A percentile compares a stretch with the other conserved stretches of the same genome.
These are phyloP conservation scores for Coniochaeta sp. DNA, from an alignment of 2,329 filamentous ascomycete species.

Conservation along the genomic window DNA sequence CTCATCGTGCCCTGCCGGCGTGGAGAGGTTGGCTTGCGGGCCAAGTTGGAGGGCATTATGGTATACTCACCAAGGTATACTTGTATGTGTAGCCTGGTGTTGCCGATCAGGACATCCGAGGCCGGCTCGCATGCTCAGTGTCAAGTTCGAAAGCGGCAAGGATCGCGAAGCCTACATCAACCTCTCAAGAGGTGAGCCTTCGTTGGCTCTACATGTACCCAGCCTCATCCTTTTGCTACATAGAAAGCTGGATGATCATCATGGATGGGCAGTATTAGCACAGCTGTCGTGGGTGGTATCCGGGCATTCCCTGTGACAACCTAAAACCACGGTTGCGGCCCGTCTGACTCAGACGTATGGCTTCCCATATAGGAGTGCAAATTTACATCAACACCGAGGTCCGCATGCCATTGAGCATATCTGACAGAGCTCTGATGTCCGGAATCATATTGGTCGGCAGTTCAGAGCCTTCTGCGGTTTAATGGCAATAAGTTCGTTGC, in stretches of 20 bases:
- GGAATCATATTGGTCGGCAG: not conserved
- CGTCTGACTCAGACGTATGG: not conserved
- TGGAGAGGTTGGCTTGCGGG: no score
- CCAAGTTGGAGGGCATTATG: not conserved
- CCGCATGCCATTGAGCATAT: not conserved
- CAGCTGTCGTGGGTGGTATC: not conserved
- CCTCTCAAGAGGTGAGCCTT: not conserved
- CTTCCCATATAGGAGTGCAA: not conserved
- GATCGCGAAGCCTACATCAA: not conserved
- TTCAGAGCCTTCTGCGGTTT: not conserved
- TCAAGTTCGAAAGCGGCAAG: not conserved
- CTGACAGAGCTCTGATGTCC: not conserved
- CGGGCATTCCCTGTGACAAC: not conserved
- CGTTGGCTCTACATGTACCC: not conserved
- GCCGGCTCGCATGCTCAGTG: not conserved
- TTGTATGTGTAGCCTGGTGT: not conserved
- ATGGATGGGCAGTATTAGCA: not conserved
- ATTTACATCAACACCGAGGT: not conserved
- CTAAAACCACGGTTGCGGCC: not conserved
- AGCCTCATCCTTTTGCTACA: not conserved
- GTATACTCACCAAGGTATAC: not conserved
- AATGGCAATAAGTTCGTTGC: not conserved
- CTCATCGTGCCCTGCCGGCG: not conserved
- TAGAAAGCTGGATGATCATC: not conserved
- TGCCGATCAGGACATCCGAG: not conserved